Evolutionary conservation across 768 basidiomycete species (phyloP), one percentile per base, ranked within the genome.

Genomic region (Strobilomyces confusus): DNA sequence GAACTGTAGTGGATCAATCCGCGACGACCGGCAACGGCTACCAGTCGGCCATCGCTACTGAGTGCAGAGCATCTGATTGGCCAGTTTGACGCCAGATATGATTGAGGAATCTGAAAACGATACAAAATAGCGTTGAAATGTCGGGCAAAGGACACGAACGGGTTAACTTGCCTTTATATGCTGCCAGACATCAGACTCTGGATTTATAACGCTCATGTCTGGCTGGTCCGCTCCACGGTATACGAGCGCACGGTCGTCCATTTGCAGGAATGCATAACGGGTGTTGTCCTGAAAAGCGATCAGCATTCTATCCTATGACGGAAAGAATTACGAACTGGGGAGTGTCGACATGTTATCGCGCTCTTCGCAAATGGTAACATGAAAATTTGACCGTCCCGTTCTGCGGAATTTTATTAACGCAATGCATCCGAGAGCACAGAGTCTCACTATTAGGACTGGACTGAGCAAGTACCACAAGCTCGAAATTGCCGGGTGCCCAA

Each of bases 141-240:
- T 12, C 38, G 19, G 34, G 49, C 52, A 49, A 26, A 60, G 17
- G 25, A 47, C 44, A 41, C 13, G 48, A 40, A 42, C 13, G 11
- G 47, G 20, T 15, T 17, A 19, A 61, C 59, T 47, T 58, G 81
- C 92, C 81, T 95, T 95, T 69, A 98, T 88, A 71, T 90, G 89
- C 61, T 98, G 93, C 95, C 95, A 98, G 17, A 98, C 95, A 63
- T 98, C 95, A 4, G 92, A 92, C 67, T 95, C 94, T 15, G 95
- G 94, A 65, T 98, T 98, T 64, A 98, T 97, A 52, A 99, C 86
- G 65, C 92, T 95, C 86, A 97, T 88, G 66, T 98, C 95, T 6
- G 95, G 95, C 67, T 98, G 95, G 68, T 98, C 95, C 26, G 95
- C 92, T 14, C 95, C 95, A 50, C 95, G 82, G 69, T 98, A 99